These are phyloP conservation scores for Mucor irregularis DNA, from an alignment of 371 early-diverging fungal species.

Conservation along the genomic window DNA sequence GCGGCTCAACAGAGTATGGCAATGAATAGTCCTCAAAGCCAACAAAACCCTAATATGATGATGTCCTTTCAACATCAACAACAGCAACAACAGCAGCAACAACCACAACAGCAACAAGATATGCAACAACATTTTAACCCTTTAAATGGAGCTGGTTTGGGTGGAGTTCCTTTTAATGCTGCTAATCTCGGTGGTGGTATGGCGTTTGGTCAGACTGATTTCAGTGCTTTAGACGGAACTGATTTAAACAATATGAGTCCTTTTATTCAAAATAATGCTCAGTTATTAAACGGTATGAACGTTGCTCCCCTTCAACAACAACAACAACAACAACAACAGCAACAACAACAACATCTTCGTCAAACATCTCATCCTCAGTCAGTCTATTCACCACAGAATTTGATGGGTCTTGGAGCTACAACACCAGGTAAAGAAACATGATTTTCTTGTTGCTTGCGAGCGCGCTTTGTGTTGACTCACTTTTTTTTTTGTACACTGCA, in stretches of 20 bases:
- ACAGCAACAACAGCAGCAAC: constrained; percentile 28
- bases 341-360: constrained; percentile 18
- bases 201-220: constrained; percentile 27
- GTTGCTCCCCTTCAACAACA: constrained; percentile 6
- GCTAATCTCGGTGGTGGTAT: constrained; percentile 26
- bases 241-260: constrained; percentile 29
- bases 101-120: constrained; percentile 30
- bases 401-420: constrained; percentile 13
- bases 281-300: constrained; percentile 16
- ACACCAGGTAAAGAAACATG: constrained; percentile 10
- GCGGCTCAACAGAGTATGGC: constrained; percentile 34
- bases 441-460: background rate
- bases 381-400: constrained; percentile 31
- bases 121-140: constrained; percentile 27
- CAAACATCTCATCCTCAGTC: constrained; percentile 20
- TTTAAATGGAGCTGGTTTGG: constrained; percentile 14
- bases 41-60: constrained; percentile 35
- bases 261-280: constrained; percentile 20
- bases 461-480: background rate
- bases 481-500: constrained; percentile 10
- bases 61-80: constrained; percentile 39
- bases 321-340: constrained; percentile 10
- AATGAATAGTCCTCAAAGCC: constrained; percentile 28
- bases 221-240: constrained; percentile 28
- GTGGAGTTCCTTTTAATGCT: constrained; percentile 24